Percentiles rank a stretch among this genome's conserved stretches.
Conservation (phyloP, 306 rosid species). For the Styphnolobium japonicum region DNA sequence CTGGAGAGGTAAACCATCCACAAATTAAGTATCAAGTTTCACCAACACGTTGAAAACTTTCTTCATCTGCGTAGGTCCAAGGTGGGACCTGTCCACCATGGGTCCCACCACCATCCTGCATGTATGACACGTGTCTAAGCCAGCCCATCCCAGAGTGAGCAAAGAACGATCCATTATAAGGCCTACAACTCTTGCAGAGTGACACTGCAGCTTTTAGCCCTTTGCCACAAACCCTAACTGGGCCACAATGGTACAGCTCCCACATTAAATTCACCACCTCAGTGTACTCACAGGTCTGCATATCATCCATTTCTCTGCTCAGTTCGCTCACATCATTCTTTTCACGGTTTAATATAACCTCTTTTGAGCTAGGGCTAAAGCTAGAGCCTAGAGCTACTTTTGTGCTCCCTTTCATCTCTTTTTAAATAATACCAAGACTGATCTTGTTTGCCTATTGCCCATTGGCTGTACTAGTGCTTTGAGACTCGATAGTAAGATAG, state of each 20-base stretch:
- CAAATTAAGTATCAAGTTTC: background rate
- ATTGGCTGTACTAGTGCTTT: background rate
- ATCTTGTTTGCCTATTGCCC: constrained; percentile 18
- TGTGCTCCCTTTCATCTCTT: constrained; percentile 5
- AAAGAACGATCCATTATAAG: constrained; percentile 44
- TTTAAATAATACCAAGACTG: constrained; percentile 9
- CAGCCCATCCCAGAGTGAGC: constrained; percentile 16
- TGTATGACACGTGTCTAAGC: constrained; percentile 52
- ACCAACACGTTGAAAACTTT: constrained; percentile 23
- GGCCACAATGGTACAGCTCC: constrained; percentile 55
- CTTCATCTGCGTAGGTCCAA: constrained; percentile 10
- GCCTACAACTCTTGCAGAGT: constrained; percentile 45
- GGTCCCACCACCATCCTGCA: constrained; percentile 41
- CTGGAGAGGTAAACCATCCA: constrained; percentile 8
- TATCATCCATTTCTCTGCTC: constrained; percentile 28
- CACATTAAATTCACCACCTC: constrained; percentile 72
- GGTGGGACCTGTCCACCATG: constrained; percentile 4
- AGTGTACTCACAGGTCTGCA: constrained; percentile 24
- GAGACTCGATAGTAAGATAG: background rate
- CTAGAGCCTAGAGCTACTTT: background rate
- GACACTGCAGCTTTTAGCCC: constrained; percentile 49
- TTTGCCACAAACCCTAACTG: constrained; percentile 55
- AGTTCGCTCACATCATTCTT: constrained; percentile 1
- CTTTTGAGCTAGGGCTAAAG: constrained; percentile 35
- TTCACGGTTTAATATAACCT: constrained; percentile 14